phyloP scores from a whole-genome alignment of 176 grass and related monocot species.

The Cocos nucifera region DNA sequence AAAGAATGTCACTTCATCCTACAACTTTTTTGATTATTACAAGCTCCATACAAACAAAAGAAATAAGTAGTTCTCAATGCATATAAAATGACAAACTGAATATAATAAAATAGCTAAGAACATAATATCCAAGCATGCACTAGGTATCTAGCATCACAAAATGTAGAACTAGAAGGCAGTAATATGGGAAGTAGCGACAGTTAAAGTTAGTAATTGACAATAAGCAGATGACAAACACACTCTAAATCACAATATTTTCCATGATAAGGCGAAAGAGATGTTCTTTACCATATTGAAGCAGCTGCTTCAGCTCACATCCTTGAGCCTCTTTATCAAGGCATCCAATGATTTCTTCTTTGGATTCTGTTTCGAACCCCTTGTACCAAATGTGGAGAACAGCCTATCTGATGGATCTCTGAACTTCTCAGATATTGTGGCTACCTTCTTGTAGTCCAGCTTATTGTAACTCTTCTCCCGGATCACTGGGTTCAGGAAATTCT shows the following conservation, averaged over 20 bases:
- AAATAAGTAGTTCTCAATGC: no score
- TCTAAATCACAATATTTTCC: constrained; percentile 36
- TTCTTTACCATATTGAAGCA: constrained; percentile 31
- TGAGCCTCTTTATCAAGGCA: constrained; percentile 85
- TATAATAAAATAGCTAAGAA: no score
- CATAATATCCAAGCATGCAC: no score
- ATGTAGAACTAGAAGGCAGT: constrained; percentile 9
- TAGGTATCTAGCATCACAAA: constrained; percentile 22
- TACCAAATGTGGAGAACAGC: constrained; percentile 77
- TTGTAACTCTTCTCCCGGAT: constrained; percentile 86
- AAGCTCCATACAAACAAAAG: no score
- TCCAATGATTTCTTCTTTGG: constrained; percentile 91
- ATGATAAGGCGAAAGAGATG: constrained; percentile 18
- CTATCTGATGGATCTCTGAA: constrained; percentile 94
- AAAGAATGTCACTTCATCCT: no score
- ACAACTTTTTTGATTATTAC: no score
- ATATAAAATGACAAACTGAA: no score
- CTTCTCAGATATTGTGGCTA: constrained; percentile 72
- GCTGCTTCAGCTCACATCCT: constrained; percentile 58
- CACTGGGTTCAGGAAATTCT: constrained; percentile 86
- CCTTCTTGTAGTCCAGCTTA: constrained; percentile 94
- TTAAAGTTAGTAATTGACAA: constrained; percentile 20
- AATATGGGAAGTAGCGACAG: no score
- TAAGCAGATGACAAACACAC: constrained; percentile 32
- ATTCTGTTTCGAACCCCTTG: constrained; percentile 67